Evolutionary conservation across 306 rosid genomes (phyloP).

Genomic region (Adenanthera pavonina): DNA sequence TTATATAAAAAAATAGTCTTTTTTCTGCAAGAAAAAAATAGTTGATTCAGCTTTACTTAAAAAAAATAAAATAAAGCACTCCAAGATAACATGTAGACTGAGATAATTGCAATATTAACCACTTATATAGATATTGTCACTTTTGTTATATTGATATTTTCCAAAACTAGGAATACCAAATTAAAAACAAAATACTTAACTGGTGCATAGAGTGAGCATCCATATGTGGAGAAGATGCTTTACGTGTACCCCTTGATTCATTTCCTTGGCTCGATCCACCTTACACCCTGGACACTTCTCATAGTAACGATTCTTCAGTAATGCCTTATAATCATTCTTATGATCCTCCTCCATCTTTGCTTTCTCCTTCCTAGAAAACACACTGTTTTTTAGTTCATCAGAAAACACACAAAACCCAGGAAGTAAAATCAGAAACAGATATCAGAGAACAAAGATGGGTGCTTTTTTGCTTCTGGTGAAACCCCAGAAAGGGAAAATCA

Average conservation of each 20-base stretch:
- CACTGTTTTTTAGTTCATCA: background rate
- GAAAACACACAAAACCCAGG: background rate
- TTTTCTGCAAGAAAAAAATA: no score
- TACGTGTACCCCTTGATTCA: conserved; percentile 50
- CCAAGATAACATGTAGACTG: no score
- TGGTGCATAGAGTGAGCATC: conserved; percentile 54
- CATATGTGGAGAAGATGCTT: conserved; percentile 48
- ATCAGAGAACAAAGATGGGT: no score
- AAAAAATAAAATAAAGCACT: no score
- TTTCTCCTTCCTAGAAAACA: background rate
- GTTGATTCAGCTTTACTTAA: no score
- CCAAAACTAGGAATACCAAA: no score
- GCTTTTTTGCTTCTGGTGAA: no score
- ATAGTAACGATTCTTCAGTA: conserved; percentile 55
- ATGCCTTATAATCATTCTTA: background rate
- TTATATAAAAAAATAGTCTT: no score
- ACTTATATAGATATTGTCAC: no score
- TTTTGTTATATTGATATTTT: no score
- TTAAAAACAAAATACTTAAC: conserved; percentile 42
- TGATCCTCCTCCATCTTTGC: conserved; percentile 49
- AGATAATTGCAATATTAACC: no score
- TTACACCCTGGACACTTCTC: conserved; percentile 83
- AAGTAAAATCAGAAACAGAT: background rate
- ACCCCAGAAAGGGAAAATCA: no score
- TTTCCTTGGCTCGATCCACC: conserved; percentile 56